Evolutionary conservation across 495 filamentous ascomycete species (phyloP).

Genomic region (Hypoxylon lienhwacheense): DNA sequence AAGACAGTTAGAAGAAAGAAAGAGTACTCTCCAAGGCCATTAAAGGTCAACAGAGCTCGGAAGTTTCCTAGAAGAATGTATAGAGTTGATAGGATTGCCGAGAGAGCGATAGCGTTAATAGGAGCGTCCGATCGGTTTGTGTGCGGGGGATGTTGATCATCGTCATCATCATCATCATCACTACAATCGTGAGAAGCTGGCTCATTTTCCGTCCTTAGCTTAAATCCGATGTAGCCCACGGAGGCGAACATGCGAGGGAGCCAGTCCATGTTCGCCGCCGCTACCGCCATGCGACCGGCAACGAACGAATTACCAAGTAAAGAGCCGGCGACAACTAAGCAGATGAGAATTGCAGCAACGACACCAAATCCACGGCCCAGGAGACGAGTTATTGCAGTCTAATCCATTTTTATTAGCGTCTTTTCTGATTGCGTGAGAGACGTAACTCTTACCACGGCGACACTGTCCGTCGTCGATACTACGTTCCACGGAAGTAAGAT

Average conservation of each 20-base stretch:
- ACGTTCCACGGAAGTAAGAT: slow-evolving; percentile 58
- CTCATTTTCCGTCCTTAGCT: slow-evolving; percentile 15
- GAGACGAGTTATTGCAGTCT: slow-evolving; percentile 58
- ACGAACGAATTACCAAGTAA: slow-evolving; percentile 60
- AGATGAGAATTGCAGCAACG: slow-evolving; percentile 53
- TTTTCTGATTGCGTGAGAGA: not conserved
- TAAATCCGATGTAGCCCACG: slow-evolving; percentile 44
- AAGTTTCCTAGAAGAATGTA: slow-evolving; percentile 62
- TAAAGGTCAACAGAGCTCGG: slow-evolving; percentile 58
- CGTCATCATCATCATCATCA: too few relatives aligned
- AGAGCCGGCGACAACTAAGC: slow-evolving; percentile 56
- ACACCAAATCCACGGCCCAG: slow-evolving; percentile 52
- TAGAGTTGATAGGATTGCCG: slow-evolving; percentile 48
- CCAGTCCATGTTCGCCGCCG: slow-evolving; percentile 56
- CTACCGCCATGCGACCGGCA: slow-evolving; percentile 58
- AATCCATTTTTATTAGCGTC: not conserved
- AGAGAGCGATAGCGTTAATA: slow-evolving; percentile 56
- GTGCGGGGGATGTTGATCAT: slow-evolving; percentile 1
- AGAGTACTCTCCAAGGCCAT: slow-evolving; percentile 58
- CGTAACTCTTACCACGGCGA: slow-evolving; percentile 54
- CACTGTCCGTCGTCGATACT: slow-evolving; percentile 55
- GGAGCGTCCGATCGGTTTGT: slow-evolving; percentile 44
- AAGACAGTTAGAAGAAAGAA: slow-evolving; percentile 62
- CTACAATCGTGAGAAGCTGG: not conserved
- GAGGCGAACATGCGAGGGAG: slow-evolving; percentile 49